phyloP scores from a whole-genome alignment of 352 stramenopile species.

The Phytophthora pistaciae region DNA sequence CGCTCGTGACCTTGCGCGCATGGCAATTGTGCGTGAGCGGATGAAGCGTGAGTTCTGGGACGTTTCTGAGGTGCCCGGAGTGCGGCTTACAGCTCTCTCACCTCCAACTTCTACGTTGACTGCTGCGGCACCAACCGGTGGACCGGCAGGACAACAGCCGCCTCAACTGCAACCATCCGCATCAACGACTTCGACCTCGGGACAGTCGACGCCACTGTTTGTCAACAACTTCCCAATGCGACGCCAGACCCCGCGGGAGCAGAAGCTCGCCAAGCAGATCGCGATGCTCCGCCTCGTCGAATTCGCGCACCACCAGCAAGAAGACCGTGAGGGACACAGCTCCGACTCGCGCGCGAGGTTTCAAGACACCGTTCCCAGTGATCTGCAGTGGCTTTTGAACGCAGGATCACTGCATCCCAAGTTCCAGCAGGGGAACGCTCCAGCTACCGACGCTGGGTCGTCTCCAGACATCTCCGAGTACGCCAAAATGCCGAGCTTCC shows the following conservation, averaged over 20 bases:
- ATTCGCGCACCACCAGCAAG: slow-evolving; percentile 67
- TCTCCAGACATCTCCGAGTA: slow-evolving; percentile 24
- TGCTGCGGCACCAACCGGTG: background rate
- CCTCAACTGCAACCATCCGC: slow-evolving; percentile 2
- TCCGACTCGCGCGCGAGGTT: slow-evolving; percentile 46
- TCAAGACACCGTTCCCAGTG: slow-evolving; percentile 57
- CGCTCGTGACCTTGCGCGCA: slow-evolving; percentile 72
- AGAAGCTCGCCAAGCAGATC: slow-evolving; percentile 58
- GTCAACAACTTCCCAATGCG: slow-evolving; percentile 90
- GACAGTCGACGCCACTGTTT: slow-evolving; percentile 35
- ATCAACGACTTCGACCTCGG: slow-evolving; percentile 3
- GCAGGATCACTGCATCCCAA: slow-evolving; percentile 57
- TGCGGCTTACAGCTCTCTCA: slow-evolving; percentile 67
- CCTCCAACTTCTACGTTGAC: slow-evolving; percentile 10
- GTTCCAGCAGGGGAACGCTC: slow-evolving; percentile 10
- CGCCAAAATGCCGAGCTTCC: slow-evolving; percentile 57
- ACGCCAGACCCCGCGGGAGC: slow-evolving; percentile 55
- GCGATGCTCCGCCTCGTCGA: slow-evolving; percentile 74
- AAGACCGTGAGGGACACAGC: slow-evolving; percentile 29
- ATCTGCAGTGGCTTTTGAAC: slow-evolving; percentile 70
- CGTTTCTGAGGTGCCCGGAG: slow-evolving; percentile 70
- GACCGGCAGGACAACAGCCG: background rate
- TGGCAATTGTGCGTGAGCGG: slow-evolving; percentile 80
- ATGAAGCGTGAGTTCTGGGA: slow-evolving; percentile 95
- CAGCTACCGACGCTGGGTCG: background rate